Percentiles rank a stretch among this genome's conserved stretches.
These are phyloP conservation scores for Starmerella tilneyi DNA, from an alignment of 805 yeast species.

Conservation along the genomic window DNA sequence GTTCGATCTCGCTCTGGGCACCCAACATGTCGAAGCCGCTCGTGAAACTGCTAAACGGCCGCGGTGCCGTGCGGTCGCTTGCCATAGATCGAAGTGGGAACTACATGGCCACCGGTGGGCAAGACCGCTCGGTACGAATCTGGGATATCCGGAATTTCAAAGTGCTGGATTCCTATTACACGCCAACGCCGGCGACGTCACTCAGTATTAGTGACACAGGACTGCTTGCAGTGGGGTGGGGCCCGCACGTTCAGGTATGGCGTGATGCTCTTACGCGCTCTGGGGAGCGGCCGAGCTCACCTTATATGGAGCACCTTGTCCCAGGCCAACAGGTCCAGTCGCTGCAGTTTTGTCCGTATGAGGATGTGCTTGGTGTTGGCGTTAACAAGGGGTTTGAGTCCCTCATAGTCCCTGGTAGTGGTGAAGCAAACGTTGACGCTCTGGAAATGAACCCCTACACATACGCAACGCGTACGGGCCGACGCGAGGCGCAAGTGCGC, in stretches of 20 bases:
- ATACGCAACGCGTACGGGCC: constrained; percentile 79
- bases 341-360: constrained; percentile 78
- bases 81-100: constrained; percentile 86
- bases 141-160: constrained; percentile 88
- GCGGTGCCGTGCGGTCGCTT: constrained; percentile 79
- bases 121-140: constrained; percentile 71
- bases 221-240: constrained; percentile 82
- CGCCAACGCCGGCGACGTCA: constrained; percentile 78
- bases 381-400: constrained; percentile 69
- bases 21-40: constrained; percentile 80
- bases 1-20: constrained; percentile 87
- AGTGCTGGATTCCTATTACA: constrained; percentile 59
- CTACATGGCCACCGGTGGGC: constrained; percentile 88
- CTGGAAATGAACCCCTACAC: constrained; percentile 88
- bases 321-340: constrained; percentile 66
- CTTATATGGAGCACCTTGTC: constrained; percentile 83
- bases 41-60: constrained; percentile 65
- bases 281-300: constrained; percentile 54
- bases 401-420: constrained; percentile 89
- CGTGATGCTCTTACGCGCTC: constrained; percentile 56
- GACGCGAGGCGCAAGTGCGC: constrained; percentile 88
- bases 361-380: constrained; percentile 89
- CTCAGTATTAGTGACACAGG: constrained; percentile 81
- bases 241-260: constrained; percentile 92
- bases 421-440: constrained; percentile 96